Evolutionary conservation across 495 filamentous ascomycete genomes (phyloP).

Genomic region (Penicillium bialowiezense): DNA sequence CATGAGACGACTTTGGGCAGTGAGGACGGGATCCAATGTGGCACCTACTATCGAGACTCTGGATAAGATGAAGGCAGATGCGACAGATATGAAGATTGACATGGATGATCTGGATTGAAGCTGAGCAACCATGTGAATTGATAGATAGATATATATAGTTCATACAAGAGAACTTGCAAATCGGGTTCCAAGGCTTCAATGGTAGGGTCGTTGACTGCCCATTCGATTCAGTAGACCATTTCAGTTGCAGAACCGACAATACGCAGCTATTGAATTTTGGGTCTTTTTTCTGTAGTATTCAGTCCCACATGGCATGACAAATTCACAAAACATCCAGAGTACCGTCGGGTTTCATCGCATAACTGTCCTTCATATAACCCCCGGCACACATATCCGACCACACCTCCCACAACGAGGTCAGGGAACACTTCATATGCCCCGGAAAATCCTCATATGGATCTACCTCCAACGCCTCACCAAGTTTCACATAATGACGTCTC

Average conservation of each 20-base stretch:
- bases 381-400: conserved; percentile 10
- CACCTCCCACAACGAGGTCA: conserved; percentile 7
- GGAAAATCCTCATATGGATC: not conserved
- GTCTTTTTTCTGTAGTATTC: conserved; percentile 5
- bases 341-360: conserved; percentile 7
- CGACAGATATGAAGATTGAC: not conserved
- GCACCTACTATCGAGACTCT: not conserved
- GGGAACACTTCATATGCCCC: conserved; percentile 13
- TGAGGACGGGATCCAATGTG: not conserved
- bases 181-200: not conserved
- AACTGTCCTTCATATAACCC: conserved; percentile 10
- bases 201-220: not conserved
- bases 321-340: conserved; percentile 12
- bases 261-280: conserved; percentile 7
- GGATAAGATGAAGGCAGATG: not conserved
- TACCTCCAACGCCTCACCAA: conserved; percentile 14
- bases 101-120: not conserved
- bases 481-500: conserved; percentile 12
- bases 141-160: not conserved
- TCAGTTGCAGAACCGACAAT: conserved; percentile 7
- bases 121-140: not conserved
- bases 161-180: not conserved
- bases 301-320: conserved; percentile 1
- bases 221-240: conserved; percentile 2
- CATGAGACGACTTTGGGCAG: not conserved